Percentiles rank a stretch among this genome's conserved stretches.
Conservation (phyloP, 2,329 filamentous ascomycete genomes). For the Nigrograna mackinnonii region DNA sequence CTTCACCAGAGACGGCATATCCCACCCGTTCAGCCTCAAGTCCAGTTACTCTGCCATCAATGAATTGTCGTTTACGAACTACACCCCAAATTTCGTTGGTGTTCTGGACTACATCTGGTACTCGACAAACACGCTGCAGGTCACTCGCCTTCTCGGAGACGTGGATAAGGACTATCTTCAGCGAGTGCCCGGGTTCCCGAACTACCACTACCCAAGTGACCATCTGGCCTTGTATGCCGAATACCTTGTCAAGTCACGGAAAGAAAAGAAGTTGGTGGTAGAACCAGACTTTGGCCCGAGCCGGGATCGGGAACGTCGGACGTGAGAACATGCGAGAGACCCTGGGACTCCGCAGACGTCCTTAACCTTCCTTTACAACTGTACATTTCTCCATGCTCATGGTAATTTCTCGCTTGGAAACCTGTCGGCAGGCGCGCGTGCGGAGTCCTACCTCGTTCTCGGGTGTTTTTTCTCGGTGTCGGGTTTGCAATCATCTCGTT, state of each 20-base stretch:
- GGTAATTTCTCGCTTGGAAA: constrained; percentile 20
- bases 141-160: constrained; percentile 81
- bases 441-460: constrained; percentile 27
- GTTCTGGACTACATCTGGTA: constrained; percentile 99
- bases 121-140: constrained; percentile 84
- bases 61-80: constrained; percentile 93
- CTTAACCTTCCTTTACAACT: constrained; percentile 12
- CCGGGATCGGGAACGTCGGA: constrained; percentile 31
- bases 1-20: constrained; percentile 89
- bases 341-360: constrained; percentile 4
- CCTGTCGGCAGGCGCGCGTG: constrained; percentile 34
- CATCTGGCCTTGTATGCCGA: constrained; percentile 89
- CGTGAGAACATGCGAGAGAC: constrained; percentile 12
- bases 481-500: neutral
- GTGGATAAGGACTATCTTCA: constrained; percentile 85
- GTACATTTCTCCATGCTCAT: constrained; percentile 15
- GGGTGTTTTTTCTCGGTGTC: constrained; percentile 23
- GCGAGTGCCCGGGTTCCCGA: constrained; percentile 87
- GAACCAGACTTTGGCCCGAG: constrained; percentile 42
- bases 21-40: constrained; percentile 91
- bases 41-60: constrained; percentile 86
- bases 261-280: constrained; percentile 64
- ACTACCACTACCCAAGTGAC: constrained; percentile 92
- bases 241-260: constrained; percentile 85
- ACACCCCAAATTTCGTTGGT: constrained; percentile 88